Base-by-base conservation (phyloP, 805 yeast species). In the Saccharomycopsis sp. region DNA sequence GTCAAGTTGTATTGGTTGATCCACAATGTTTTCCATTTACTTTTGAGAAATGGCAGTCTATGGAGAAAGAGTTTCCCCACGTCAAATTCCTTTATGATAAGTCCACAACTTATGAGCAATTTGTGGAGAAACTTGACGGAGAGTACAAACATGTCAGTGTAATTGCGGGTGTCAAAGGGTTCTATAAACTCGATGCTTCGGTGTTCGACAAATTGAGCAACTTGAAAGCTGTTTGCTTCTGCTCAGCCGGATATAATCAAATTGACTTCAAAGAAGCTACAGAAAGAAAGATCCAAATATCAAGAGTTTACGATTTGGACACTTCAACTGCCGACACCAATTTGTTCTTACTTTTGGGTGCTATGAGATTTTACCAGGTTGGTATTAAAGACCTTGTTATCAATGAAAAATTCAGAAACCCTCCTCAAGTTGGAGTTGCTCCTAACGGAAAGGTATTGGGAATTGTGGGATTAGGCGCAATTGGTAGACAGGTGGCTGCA, bases 281-380 rank as follows among this genome's bases (percentile, higher is more conserved):
- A 15, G 64, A 64, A 3, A 64, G 72, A 44, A 75, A 74, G 2
- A 75, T 82, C 53, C 81, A 77, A 65, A 63, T 80, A 19, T 74
- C 83, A 1, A 79, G 83, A 66, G 82, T 82, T 23, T 85, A 84
- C 2, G 72, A 74, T 3, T 70, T 81, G 19, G 78, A 78, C 55
- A 75, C 74, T 35, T 80, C 84, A 20, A 83, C 86, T 12, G 86
- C 86, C 1, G 85, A 80, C 63, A 76, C 83, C 14, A 79, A 80
- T 49, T 68, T 82, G 19, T 83, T 75, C 64, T 68, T 83, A 53
- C 67, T 82, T 17, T 62, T 82, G 29, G 80, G 81, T 2, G 78
- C 84, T 0, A 65, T 82, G 66, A 75, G 87, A 60, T 81, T 82
- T 66, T 73, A 72, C 53, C 65, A 70, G 60, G 64, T 65, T 44